These are phyloP conservation scores for Hyaloscypha variabilis DNA, from an alignment of 495 filamentous ascomycete genomes.

Conservation along the genomic window DNA sequence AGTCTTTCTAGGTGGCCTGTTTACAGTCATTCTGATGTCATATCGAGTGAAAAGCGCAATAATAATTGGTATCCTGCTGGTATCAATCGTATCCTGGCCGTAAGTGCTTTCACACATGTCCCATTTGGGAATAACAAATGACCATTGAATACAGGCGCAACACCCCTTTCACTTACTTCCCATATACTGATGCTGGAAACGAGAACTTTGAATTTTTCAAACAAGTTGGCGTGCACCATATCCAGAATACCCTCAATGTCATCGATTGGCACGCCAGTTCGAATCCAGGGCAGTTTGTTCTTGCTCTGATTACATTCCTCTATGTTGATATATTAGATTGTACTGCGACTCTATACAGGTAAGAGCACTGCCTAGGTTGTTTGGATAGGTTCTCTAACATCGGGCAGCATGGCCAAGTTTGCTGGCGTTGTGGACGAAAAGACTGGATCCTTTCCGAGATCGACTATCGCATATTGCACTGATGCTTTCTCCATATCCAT, in stretches of 20 bases:
- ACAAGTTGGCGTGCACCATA: constrained; percentile 76
- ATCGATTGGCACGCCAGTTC: constrained; percentile 68
- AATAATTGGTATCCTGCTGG: constrained; percentile 76
- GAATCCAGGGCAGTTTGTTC: constrained; percentile 62
- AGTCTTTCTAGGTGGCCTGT: constrained; percentile 74
- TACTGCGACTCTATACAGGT: constrained; percentile 70
- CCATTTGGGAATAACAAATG: constrained; percentile 1
- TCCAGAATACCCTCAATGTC: constrained; percentile 62
- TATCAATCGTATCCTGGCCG: constrained; percentile 84
- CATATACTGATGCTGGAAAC: constrained; percentile 65
- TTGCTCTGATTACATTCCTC: constrained; percentile 82
- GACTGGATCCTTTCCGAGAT: constrained; percentile 68
- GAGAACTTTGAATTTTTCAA: constrained; percentile 76
- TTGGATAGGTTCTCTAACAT: too few species aligned
- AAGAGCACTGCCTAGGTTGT: too few species aligned
- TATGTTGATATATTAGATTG: constrained; percentile 81
- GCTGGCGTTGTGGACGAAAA: constrained; percentile 60
- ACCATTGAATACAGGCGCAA: constrained; percentile 47
- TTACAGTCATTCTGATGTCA: constrained; percentile 77
- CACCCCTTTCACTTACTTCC: constrained; percentile 79
- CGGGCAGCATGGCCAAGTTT: constrained; percentile 87
- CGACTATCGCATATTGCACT: constrained; percentile 67
- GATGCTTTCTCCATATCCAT: constrained; percentile 72
- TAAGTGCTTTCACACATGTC: constrained; percentile 32
- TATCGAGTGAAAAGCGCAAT: constrained; percentile 80